A percentile compares a stretch with the other conserved stretches of the same genome.
phyloP scores from a whole-genome alignment of 1,139 yeast genomes.

The Hansenula lynferdii region DNA sequence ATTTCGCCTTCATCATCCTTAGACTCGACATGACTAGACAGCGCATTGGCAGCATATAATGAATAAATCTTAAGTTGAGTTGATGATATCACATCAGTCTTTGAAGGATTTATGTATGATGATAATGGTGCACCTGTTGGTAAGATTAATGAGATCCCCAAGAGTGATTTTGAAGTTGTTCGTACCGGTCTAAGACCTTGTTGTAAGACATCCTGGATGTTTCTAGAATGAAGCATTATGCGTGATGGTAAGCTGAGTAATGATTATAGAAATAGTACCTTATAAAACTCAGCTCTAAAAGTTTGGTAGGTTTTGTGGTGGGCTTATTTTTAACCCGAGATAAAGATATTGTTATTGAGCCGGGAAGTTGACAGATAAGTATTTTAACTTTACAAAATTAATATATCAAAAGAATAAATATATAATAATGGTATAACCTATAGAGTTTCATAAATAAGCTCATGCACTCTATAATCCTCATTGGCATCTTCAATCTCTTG shows the following conservation, averaged over 20 bases:
- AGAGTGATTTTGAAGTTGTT: conserved; percentile 13
- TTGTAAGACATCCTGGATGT: conserved; percentile 12
- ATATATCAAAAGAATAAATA: too few species aligned
- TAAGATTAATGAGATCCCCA: conserved; percentile 16
- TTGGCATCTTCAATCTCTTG: conserved; percentile 78
- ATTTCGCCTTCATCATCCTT: background rate
- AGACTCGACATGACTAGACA: conserved; percentile 2
- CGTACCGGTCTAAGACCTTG: conserved; percentile 16
- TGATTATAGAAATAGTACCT: too few species aligned
- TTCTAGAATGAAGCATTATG: conserved; percentile 14
- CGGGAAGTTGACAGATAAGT: too few species aligned
- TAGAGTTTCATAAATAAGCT: conserved; percentile 45
- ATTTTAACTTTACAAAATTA: too few species aligned
- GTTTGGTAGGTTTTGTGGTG: too few species aligned
- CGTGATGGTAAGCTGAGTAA: too few species aligned
- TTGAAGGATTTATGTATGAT: conserved; percentile 1
- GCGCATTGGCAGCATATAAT: conserved; percentile 9
- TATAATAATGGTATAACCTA: too few species aligned
- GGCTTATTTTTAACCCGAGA: too few species aligned
- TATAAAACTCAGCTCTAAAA: too few species aligned
- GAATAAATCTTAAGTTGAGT: conserved; percentile 19
- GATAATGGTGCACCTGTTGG: conserved; percentile 18
- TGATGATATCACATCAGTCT: background rate
- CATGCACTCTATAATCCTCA: conserved; percentile 70
- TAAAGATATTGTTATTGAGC: too few species aligned